Base-by-base conservation (phyloP, 257 asterid species). In the Solanum commersonii region DNA sequence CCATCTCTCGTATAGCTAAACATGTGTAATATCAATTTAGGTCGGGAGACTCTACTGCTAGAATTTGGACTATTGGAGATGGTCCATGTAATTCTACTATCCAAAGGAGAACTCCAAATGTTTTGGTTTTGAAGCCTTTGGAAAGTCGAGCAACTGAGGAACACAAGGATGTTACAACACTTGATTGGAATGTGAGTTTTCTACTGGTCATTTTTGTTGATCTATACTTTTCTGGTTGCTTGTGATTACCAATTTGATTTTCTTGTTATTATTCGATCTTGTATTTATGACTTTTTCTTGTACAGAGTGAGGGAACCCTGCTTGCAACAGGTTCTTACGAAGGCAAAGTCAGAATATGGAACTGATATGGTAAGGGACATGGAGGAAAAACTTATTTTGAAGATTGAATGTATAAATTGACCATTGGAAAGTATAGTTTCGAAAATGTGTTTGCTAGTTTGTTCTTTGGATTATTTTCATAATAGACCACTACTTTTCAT, bases 331-430 rank as follows among this genome's bases (percentile, higher is more conserved):
- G 98, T 89, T 96, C 96, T 88, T 96, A 94, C 86, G 99, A 97
- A 92, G 99, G 99, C 83, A 98, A 96, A 93, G 99, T 98, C 86
- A 94, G 98, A 91, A 93, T 96, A 87, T 97, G 99, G 99, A 91
- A 90, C 88, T 92, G 92, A 93, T 95, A 94, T 88, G 99, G 99
- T 96, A 93, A 90, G 91, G 34, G 38, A 35, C 59, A 38, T 77
- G 23, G 20, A 23, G 20, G 37, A 27, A 25, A 78, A 25, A 16
- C 63, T 52, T 52, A 16, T 52, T 52, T 16, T 52, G 63, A 52
- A 38, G 35, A 77, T 77, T 77, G 84, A 42, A 77, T 25, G 84
- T 77, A 77, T 77, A 16, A n/a, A 77, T 40, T 38, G 35, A 16
- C 60, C 60, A 25, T 52, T 79, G 65, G 74, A 25, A 79, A 42